Conservation (phyloP, 371 early-diverging fungal species). For the Syncephalastrum contaminatum region DNA sequence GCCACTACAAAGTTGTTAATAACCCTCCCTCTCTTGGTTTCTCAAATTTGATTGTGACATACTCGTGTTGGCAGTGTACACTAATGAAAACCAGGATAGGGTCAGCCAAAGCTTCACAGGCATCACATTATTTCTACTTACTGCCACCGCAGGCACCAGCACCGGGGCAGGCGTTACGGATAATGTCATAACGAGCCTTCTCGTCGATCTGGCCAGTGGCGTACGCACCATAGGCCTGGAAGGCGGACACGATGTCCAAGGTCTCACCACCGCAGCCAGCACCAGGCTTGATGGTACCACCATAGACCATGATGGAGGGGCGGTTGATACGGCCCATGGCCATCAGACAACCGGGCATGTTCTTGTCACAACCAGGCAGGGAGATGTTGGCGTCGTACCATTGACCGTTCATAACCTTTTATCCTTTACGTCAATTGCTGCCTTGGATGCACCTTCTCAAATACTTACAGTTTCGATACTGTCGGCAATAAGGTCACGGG, state of each 20-base stretch:
- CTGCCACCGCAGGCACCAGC: slow-evolving; percentile 96
- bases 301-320: slow-evolving; percentile 86
- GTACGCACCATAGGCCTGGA: slow-evolving; percentile 94
- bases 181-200: slow-evolving; percentile 80
- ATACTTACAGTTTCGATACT: slow-evolving; percentile 87
- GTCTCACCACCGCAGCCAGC: slow-evolving; percentile 61
- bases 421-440: background rate
- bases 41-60: slow-evolving; percentile 19
- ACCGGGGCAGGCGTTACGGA: slow-evolving; percentile 92
- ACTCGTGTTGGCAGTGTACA: slow-evolving; percentile 98
- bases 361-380: slow-evolving; percentile 84
- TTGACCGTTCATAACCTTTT: slow-evolving; percentile 85
- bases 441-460: background rate
- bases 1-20: slow-evolving; percentile 64
- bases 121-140: slow-evolving; percentile 43
- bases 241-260: slow-evolving; percentile 93
- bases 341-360: slow-evolving; percentile 95
- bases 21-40: background rate
- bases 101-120: slow-evolving; percentile 22
- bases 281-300: slow-evolving; percentile 86
- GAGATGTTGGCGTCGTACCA: slow-evolving; percentile 84
- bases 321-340: slow-evolving; percentile 93
- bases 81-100: slow-evolving; percentile 6
- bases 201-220: slow-evolving; percentile 88
- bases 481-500: slow-evolving; percentile 95